A percentile compares a stretch with the other conserved stretches of the same genome.
Conservation (phyloP, 306 rosid species). For the Rubus idaeus region DNA sequence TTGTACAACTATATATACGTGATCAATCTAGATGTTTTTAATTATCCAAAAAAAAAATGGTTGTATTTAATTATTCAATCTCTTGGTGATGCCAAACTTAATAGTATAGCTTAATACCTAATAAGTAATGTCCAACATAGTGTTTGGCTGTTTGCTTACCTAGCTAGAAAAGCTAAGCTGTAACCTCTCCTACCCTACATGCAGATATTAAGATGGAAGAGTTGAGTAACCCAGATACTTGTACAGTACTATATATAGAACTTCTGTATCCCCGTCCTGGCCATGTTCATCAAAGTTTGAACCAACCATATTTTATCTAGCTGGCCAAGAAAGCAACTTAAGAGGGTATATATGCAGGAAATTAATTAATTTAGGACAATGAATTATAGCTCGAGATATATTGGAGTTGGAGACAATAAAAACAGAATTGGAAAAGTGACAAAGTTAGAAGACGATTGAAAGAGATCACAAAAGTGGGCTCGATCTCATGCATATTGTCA, state of each 20-base stretch:
- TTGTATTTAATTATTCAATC: too few species aligned
- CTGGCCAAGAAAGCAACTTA: not conserved
- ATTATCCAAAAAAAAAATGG: too few species aligned
- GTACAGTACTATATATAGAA: not conserved
- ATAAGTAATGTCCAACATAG: not conserved
- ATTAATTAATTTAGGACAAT: not conserved
- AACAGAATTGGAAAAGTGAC: not conserved
- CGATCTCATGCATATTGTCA: not conserved
- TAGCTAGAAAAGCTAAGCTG: too few species aligned
- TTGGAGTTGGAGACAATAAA: not conserved
- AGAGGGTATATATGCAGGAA: not conserved
- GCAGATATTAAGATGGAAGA: not conserved
- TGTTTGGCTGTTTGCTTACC: too few species aligned
- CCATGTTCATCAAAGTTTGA: conserved; percentile 7
- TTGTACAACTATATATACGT: too few species aligned
- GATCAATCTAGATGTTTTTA: too few species aligned
- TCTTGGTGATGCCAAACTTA: too few species aligned
- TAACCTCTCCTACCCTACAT: not conserved
- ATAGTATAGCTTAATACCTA: too few species aligned
- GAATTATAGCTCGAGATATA: not conserved
- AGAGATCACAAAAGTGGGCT: not conserved
- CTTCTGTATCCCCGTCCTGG: not conserved
- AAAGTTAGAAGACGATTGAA: not conserved
- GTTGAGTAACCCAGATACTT: not conserved
- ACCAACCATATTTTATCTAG: not conserved